Conservation (phyloP, 129 eudicot genomes). For the Helianthus tuberosus region DNA sequence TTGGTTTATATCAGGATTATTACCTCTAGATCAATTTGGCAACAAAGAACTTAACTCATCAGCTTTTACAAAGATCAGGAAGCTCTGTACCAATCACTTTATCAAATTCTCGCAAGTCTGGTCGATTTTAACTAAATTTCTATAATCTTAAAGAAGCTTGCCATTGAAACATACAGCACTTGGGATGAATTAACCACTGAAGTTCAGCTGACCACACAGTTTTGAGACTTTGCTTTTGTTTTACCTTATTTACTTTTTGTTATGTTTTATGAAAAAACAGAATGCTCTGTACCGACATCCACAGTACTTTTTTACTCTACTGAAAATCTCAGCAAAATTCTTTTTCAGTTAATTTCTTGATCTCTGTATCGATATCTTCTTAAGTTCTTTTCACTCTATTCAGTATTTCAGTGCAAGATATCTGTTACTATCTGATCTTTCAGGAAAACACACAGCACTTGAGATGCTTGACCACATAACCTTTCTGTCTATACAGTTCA, state of each 20-base stretch:
- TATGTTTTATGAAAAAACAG: slow-evolving; percentile 8
- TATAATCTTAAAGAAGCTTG: slow-evolving; percentile 11
- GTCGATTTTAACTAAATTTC: slow-evolving; percentile 8
- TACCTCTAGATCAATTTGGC: slow-evolving; percentile 36
- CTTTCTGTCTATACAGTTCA: slow-evolving; percentile 14
- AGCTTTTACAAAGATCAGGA: slow-evolving; percentile 12
- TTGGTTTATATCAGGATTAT: slow-evolving; percentile 4
- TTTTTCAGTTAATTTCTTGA: neutral
- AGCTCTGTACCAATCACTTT: slow-evolving; percentile 21
- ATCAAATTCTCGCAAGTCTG: slow-evolving; percentile 17
- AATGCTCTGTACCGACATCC: neutral
- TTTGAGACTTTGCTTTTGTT: slow-evolving; percentile 24
- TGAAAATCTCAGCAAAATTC: neutral
- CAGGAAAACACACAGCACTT: slow-evolving; percentile 1
- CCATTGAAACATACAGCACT: slow-evolving; percentile 23
- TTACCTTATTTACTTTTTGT: slow-evolving; percentile 12
- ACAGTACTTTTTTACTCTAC: neutral
- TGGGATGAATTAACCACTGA: slow-evolving; percentile 30
- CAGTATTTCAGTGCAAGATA: neutral
- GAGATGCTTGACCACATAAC: slow-evolving; percentile 14
- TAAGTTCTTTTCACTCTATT: slow-evolving; percentile 16
- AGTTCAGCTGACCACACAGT: slow-evolving; percentile 23
- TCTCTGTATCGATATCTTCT: slow-evolving; percentile 18
- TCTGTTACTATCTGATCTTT: slow-evolving; percentile 23
- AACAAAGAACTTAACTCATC: slow-evolving; percentile 27